Base-by-base conservation (phyloP, 257 asterid genomes). In the Mentha longifolia region DNA sequence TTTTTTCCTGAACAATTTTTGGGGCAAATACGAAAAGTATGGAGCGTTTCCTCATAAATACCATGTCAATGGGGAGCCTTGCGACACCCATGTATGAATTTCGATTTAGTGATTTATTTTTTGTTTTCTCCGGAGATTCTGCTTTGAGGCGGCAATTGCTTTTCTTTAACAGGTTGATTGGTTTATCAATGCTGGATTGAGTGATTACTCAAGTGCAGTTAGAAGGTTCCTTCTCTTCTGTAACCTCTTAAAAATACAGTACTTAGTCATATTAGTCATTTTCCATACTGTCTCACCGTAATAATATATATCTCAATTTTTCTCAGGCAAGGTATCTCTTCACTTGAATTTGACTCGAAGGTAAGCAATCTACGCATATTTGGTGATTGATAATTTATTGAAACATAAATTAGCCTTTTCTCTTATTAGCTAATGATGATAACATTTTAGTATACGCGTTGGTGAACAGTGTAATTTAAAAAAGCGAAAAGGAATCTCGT, bases 271-370 rank as follows among this genome's bases (percentile, higher is more conserved):
- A n/a, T 56, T 31, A 22, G 59, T 31, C 20, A 22, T 63, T 12
- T 41, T 22, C 5, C 31, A 5, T 35, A n/a, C 46, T 19, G 10
- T 60, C 47, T 57, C 33, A 14, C 71, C 35, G 50, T 76, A n/a
- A 61, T 49, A n/a, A 7, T 49, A 55, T 41, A 14, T 39, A 22
- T 61, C 76, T 64, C 10, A 46, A 3, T 19, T 9, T 51, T 72
- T 86, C 55, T 60, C 87, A 94, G 98, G 82, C 83, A 67, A 64
- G 98, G 98, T n/a, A 68, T 89, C 70, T 73, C 97, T 7, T 87
- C 97, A 20, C 73, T 91, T 81, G 96, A 94, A 68, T 91, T 91
- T 82, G 98, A 94, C 77, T 80, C 86, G 62, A 94, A 94, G 99
- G 99, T 91, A 72, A 77, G 63, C 55, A 25, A 46, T 59, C 47